phyloP scores from a whole-genome alignment of 108 stramenopile species.

The Poteriospumella lacustris region DNA sequence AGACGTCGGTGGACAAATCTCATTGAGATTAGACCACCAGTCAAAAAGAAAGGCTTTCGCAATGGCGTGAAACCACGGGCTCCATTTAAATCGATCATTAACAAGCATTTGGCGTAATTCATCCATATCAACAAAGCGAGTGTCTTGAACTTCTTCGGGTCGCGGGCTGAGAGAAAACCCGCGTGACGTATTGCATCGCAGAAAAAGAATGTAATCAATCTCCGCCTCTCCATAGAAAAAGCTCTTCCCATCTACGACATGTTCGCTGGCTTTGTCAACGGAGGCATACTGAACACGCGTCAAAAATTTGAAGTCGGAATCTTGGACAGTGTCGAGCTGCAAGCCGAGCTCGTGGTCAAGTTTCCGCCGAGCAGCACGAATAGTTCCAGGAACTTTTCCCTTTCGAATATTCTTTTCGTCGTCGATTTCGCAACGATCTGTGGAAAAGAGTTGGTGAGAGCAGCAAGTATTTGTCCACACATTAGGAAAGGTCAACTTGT shows the following conservation, averaged over 20 bases:
- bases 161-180: slow-evolving; percentile 64
- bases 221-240: slow-evolving; percentile 51
- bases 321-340: slow-evolving; percentile 27
- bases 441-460: slow-evolving; percentile 17
- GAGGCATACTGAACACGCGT: slow-evolving; percentile 32
- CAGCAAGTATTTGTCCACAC: slow-evolving; percentile 58
- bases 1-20: no score
- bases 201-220: slow-evolving; percentile 58
- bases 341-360: slow-evolving; percentile 54
- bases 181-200: slow-evolving; percentile 55
- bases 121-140: slow-evolving; percentile 63
- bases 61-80: slow-evolving; percentile 55
- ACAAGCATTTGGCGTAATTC: slow-evolving; percentile 66
- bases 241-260: slow-evolving; percentile 1
- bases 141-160: slow-evolving; percentile 79
- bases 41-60: background rate
- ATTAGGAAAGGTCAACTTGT: slow-evolving; percentile 49
- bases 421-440: slow-evolving; percentile 14
- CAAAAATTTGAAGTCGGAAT: slow-evolving; percentile 38
- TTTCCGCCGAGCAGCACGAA: slow-evolving; percentile 47
- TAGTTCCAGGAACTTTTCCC: slow-evolving; percentile 42
- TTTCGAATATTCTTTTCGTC: slow-evolving; percentile 16
- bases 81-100: slow-evolving; percentile 39
- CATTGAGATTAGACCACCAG: slow-evolving; percentile 27
- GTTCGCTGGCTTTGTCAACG: background rate